Evolutionary conservation across 495 filamentous ascomycete genomes (phyloP).

Genomic region (Margaritispora aquatica): DNA sequence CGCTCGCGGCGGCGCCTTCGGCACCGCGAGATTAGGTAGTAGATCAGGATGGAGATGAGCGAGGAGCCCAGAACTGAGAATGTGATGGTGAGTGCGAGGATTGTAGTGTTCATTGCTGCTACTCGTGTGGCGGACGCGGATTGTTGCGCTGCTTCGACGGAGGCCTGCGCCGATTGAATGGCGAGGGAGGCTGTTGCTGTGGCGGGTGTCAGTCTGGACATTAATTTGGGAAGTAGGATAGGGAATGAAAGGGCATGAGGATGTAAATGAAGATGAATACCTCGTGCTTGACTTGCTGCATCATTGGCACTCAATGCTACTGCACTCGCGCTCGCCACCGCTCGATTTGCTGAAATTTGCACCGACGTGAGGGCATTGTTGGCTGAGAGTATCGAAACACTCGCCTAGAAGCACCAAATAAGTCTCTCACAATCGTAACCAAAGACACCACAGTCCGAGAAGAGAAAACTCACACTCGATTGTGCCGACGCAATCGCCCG

Average conservation of each 20-base stretch:
- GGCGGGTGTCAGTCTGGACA: no score
- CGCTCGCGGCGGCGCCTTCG: not conserved
- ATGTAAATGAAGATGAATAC: no score
- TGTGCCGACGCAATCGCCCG: not conserved
- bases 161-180: slow-evolving; percentile 2
- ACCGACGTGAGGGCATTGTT: slow-evolving; percentile 1
- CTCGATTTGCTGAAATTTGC: not conserved
- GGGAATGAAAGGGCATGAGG: not conserved
- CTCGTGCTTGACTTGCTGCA: not conserved
- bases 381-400: not conserved
- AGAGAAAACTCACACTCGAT: not conserved
- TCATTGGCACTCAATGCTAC: not conserved
- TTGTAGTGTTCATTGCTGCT: slow-evolving; percentile 1
- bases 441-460: no score
- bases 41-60: not conserved
- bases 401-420: not conserved
- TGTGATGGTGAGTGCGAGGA: slow-evolving; percentile 4
- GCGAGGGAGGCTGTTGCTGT: slow-evolving; percentile 9
- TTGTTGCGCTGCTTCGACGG: not conserved
- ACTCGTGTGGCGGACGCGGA: not conserved
- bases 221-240: not conserved
- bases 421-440: not conserved
- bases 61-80: slow-evolving; percentile 12
- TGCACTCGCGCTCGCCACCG: not conserved
- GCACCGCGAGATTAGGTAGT: slow-evolving; percentile 1